Evolutionary conservation across 2,329 filamentous ascomycete species (phyloP).

Genomic region (Cytospora piceae): DNA sequence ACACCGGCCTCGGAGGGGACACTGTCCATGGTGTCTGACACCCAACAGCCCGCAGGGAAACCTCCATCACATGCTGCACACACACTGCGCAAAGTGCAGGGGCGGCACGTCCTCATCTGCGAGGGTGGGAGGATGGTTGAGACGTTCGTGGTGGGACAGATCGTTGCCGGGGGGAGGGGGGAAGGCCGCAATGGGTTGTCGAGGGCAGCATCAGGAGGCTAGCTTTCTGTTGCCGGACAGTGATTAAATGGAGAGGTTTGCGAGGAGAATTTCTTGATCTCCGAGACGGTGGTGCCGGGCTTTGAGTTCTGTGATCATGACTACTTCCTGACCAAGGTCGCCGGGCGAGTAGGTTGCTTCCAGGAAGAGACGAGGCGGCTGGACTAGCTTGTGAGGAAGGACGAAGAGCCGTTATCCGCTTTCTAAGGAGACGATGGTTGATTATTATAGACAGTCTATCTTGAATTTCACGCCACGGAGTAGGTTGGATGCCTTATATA

Average conservation of each 20-base stretch:
- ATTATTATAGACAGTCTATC: no score
- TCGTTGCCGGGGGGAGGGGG: conserved; percentile 63
- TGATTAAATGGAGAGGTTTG: conserved; percentile 41
- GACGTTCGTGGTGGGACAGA: conserved; percentile 64
- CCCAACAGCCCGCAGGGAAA: no score
- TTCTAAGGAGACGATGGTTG: no score
- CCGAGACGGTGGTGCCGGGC: conserved; percentile 69
- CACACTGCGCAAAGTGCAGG: no score
- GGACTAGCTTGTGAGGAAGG: conserved; percentile 46
- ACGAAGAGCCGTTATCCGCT: background rate
- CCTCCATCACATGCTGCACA: no score
- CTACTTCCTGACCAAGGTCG: conserved; percentile 63
- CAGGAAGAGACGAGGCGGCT: conserved; percentile 54
- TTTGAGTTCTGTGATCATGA: conserved; percentile 71
- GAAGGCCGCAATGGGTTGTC: conserved; percentile 70
- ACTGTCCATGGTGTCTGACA: no score
- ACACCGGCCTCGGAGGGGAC: no score
- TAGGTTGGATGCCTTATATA: background rate
- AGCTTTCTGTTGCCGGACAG: conserved; percentile 57
- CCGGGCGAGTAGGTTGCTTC: conserved; percentile 55
- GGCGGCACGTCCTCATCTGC: no score
- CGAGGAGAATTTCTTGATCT: conserved; percentile 62
- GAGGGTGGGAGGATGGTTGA: conserved; percentile 50
- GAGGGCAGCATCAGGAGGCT: conserved; percentile 69
- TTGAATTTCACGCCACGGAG: background rate